Base-by-base conservation (phyloP, 331 rosid species). In the Dryas integrifolia region DNA sequence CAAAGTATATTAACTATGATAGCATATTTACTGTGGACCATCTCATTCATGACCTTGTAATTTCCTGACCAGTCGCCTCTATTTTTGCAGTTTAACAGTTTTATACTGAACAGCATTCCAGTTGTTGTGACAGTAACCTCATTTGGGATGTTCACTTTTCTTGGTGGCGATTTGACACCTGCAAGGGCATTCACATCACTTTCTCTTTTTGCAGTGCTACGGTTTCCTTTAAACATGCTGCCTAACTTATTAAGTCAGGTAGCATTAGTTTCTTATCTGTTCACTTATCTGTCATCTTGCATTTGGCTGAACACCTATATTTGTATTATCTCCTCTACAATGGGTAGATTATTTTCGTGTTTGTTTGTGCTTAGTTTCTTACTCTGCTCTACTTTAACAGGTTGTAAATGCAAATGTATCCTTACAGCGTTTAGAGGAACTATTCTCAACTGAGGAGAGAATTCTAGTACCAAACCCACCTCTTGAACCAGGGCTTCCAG, bases 161-260 rank as follows among this genome's bases (percentile, higher is more conserved):
- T 89, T 77, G 98, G 97, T 48, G 97, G 97, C 55, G 81, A 91
- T 26, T 76, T 93, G 82, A 91, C 98, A 65, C 97, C 98, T 52
- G 83, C 98, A 47, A 88, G 91, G 69, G 97, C 98, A 59, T 93
- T 93, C 74, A 91, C 98, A 60, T 93, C 98, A 43, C 86, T 91
- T 39, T 89, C 98, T 55, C 86, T 93, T 18, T 93, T 91, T 65
- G 75, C 97, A 3, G 84, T 93, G 73, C 71, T 93, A 76, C 89
- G 95, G 52, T 76, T 15, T 82, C 98, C 98, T 75, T 77, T 93
- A 77, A 86, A 65, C 82, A 89, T 84, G 90, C 91, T 91, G 46
- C 97, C 96, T 65, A 89, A 75, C 77, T 77, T 89, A 77, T 79
- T 93, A 58, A 93, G 89, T 85, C 97, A 93, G 98, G 98, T 92